phyloP scores from a whole-genome alignment of 2,329 filamentous ascomycete species.

The Cercospora zeae-maydis region DNA sequence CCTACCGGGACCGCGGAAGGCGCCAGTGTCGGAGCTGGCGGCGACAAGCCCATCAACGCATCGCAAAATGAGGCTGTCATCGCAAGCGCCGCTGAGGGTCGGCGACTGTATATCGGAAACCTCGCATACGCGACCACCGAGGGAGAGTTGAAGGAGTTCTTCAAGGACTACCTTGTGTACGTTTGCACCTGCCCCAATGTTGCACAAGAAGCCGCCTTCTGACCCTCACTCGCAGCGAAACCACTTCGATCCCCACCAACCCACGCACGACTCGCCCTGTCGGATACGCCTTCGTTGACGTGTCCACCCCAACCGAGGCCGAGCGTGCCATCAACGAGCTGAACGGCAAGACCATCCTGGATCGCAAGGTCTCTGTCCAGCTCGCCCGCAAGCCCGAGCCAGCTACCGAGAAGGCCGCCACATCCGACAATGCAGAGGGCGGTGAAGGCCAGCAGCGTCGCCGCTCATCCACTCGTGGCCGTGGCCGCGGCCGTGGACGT shows the following conservation, averaged over 20 bases:
- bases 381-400: constrained; percentile 95
- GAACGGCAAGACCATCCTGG: constrained; percentile 94
- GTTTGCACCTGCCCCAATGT: constrained; percentile 44
- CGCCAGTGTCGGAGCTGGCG: constrained; percentile 47
- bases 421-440: constrained; percentile 69
- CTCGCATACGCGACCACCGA: constrained; percentile 99
- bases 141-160: constrained; percentile 99
- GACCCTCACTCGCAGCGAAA: constrained; percentile 64
- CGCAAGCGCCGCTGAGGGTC: constrained; percentile 96
- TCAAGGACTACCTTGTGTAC: constrained; percentile 99
- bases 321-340: constrained; percentile 93
- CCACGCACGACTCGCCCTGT: constrained; percentile 97
- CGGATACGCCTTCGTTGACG: constrained; percentile 97
- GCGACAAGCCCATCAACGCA: constrained; percentile 65
- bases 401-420: constrained; percentile 73
- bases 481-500: constrained; percentile 58
- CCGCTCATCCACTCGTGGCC: constrained; percentile 54
- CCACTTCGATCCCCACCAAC: constrained; percentile 98
- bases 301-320: constrained; percentile 89
- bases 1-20: constrained; percentile 55
- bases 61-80: constrained; percentile 85
- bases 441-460: constrained; percentile 61
- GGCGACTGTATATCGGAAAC: constrained; percentile 99
- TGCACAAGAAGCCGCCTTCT: constrained; percentile 15
- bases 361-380: constrained; percentile 98